Conservation (phyloP, 306 rosid genomes). For the Glycine tomentella region DNA sequence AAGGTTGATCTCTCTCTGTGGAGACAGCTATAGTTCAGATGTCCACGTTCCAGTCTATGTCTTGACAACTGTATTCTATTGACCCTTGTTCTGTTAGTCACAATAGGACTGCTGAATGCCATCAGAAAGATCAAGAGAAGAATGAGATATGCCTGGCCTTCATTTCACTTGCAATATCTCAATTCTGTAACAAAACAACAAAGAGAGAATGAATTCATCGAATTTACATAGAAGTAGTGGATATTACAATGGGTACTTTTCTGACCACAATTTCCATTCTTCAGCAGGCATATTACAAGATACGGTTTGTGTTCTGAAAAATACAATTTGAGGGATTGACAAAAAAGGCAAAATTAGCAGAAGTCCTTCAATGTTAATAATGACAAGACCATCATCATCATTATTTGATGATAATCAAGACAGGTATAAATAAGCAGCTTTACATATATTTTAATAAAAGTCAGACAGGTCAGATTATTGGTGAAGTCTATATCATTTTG, state of each 20-base stretch:
- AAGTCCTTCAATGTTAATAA: too few species aligned
- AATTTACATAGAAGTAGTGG: background rate
- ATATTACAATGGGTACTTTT: conserved; percentile 3
- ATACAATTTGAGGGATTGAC: background rate
- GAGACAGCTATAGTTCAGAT: conserved; percentile 45
- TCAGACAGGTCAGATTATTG: too few species aligned
- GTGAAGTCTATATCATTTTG: too few species aligned
- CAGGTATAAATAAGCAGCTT: too few species aligned
- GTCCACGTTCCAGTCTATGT: conserved; percentile 28
- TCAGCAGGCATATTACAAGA: background rate
- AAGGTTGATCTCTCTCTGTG: conserved; percentile 49
- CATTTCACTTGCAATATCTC: conserved; percentile 49
- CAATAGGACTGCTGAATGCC: conserved; percentile 72
- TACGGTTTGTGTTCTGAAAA: background rate
- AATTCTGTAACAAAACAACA: conserved; percentile 51
- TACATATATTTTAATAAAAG: too few species aligned
- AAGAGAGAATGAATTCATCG: conserved; percentile 44
- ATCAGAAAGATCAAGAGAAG: conserved; percentile 52
- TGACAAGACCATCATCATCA: too few species aligned
- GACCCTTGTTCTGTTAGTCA: conserved; percentile 59
- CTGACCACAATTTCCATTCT: conserved; percentile 17
- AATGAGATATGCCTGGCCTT: conserved; percentile 44
- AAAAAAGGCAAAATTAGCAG: too few species aligned
- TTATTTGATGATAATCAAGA: too few species aligned
- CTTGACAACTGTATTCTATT: conserved; percentile 54